Conservation (phyloP, 225 moss, liverwort and hornwort species). For the Marchantia paleacea region DNA sequence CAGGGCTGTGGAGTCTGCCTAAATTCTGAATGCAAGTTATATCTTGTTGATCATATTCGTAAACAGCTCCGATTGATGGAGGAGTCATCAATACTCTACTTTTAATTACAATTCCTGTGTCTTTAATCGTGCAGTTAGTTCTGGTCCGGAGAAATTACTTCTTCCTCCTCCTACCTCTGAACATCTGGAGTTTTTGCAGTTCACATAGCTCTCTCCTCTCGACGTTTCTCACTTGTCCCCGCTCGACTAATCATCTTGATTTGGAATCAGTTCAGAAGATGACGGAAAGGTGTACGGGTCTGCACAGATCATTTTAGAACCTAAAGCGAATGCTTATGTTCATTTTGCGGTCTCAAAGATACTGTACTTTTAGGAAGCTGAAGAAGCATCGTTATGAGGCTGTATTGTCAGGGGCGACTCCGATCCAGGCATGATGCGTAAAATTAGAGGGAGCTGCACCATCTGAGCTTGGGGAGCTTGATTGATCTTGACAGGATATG, state of each 20-base stretch:
- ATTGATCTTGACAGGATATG: neutral
- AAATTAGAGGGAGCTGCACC: conserved; percentile 7
- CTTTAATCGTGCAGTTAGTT: neutral
- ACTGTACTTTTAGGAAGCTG: neutral
- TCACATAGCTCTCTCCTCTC: neutral
- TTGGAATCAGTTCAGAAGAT: neutral
- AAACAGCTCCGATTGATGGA: neutral
- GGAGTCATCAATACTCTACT: neutral
- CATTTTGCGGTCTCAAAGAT: neutral
- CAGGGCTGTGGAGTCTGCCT: neutral
- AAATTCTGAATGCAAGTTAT: conserved; percentile 1
- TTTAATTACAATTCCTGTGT: neutral
- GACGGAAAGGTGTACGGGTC: neutral
- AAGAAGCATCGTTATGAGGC: neutral
- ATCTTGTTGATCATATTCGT: neutral
- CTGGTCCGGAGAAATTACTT: neutral
- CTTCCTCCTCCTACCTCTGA: neutral
- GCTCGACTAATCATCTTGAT: neutral
- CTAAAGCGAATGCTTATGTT: neutral
- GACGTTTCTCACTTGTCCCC: neutral
- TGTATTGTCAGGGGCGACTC: neutral
- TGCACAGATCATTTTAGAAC: neutral
- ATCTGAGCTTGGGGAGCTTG: neutral
- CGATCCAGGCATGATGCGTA: conserved; percentile 7
- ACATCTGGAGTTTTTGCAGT: neutral